phyloP scores from a whole-genome alignment of 768 basidiomycete species.

The Leccinum olivaceopallidum region DNA sequence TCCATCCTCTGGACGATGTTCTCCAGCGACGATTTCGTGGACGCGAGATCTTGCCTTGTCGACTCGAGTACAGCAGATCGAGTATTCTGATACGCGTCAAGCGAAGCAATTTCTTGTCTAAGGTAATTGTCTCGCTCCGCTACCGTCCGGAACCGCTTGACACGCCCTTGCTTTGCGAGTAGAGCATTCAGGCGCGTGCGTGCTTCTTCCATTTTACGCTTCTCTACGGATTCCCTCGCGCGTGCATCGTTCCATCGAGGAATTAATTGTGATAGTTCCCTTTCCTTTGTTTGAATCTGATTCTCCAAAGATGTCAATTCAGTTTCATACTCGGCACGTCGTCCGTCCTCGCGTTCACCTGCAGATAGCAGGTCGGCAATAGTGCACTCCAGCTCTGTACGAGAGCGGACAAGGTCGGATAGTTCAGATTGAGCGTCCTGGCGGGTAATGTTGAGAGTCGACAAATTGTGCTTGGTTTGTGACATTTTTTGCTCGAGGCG shows the following conservation, averaged over 20 bases:
- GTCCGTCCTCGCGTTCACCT: slow-evolving; percentile 61
- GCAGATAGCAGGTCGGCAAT: slow-evolving; percentile 76
- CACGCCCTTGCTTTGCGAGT: slow-evolving; percentile 89
- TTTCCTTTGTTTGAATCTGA: slow-evolving; percentile 65
- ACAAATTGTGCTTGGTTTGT: slow-evolving; percentile 65
- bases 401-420: slow-evolving; percentile 79
- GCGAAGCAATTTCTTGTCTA: slow-evolving; percentile 70
- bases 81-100: slow-evolving; percentile 57
- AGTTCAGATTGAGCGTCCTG: slow-evolving; percentile 81
- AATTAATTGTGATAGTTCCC: slow-evolving; percentile 56
- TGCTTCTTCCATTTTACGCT: slow-evolving; percentile 71
- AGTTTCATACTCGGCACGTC: slow-evolving; percentile 57
- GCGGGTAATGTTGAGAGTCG: slow-evolving; percentile 68
- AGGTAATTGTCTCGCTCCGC: slow-evolving; percentile 84
- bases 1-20: slow-evolving; percentile 62
- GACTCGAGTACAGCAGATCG: slow-evolving; percentile 58
- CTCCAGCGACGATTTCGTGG: slow-evolving; percentile 45
- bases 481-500: slow-evolving; percentile 72
- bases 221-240: slow-evolving; percentile 50
- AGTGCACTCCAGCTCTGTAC: slow-evolving; percentile 84
- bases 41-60: slow-evolving; percentile 50
- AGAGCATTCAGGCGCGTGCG: slow-evolving; percentile 70
- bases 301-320: slow-evolving; percentile 64
- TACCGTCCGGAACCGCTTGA: slow-evolving; percentile 80
- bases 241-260: slow-evolving; percentile 72